Conservation (phyloP, 352 stramenopile species). For the Nothophytophthora sp. region DNA sequence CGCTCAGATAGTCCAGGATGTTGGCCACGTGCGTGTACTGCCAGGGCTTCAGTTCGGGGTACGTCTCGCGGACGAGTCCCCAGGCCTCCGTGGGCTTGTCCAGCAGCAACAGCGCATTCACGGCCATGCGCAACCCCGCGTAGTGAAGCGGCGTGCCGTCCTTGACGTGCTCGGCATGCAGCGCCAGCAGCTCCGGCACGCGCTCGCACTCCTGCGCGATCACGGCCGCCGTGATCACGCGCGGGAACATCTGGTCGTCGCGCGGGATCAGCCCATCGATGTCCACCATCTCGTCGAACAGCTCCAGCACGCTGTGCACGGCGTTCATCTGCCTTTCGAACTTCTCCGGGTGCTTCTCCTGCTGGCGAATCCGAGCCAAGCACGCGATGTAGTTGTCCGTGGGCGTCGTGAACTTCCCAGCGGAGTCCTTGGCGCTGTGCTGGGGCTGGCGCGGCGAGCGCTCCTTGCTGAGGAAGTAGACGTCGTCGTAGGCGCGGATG, state of each 20-base stretch:
- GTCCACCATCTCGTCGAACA: slow-evolving; percentile 73
- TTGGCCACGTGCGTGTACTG: slow-evolving; percentile 38
- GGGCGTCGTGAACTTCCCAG: slow-evolving; percentile 22
- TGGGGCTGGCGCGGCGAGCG: slow-evolving; percentile 2
- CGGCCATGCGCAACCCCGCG: slow-evolving; percentile 45
- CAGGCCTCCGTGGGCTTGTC: slow-evolving; percentile 42
- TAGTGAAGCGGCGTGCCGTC: slow-evolving; percentile 27
- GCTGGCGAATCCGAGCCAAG: slow-evolving; percentile 34
- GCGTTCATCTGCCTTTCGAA: slow-evolving; percentile 41
- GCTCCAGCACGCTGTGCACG: slow-evolving; percentile 31
- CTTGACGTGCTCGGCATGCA: slow-evolving; percentile 30
- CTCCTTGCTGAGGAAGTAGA: slow-evolving; percentile 39
- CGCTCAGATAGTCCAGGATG: slow-evolving; percentile 48
- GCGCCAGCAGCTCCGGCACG: slow-evolving; percentile 35
- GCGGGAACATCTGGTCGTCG: slow-evolving; percentile 41
- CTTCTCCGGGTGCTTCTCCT: slow-evolving; percentile 45
- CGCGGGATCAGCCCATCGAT: slow-evolving; percentile 34
- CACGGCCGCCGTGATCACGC: slow-evolving; percentile 53
- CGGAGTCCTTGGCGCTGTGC: slow-evolving; percentile 8
- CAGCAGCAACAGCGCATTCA: slow-evolving; percentile 57
- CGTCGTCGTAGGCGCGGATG: slow-evolving; percentile 46
- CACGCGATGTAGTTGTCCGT: slow-evolving; percentile 51
- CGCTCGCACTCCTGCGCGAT: slow-evolving; percentile 54
- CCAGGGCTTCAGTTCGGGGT: slow-evolving; percentile 18
- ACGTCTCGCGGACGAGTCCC: slow-evolving; percentile 38